Evolutionary conservation across 2,329 filamentous ascomycete species (phyloP), one percentile per base, ranked within the genome.

Genomic region (Zarea fungicola): DNA sequence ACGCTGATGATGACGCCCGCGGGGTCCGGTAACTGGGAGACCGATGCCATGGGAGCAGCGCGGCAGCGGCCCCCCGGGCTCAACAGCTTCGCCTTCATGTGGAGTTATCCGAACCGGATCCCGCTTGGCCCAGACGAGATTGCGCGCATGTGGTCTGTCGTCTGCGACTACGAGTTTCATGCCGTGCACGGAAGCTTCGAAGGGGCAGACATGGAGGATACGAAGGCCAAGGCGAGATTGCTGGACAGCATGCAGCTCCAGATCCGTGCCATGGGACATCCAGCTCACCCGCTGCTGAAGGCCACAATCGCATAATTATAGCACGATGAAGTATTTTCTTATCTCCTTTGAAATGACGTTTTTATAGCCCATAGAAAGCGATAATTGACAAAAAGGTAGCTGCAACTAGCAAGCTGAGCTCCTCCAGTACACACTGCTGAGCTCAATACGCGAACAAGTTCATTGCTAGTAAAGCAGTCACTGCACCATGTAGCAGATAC

Each of bases 161-260:
- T 92, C 45, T 77, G 76, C 60, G 65, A 70, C 5, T 77, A 81
- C 51, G 72, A 81, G 1, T 91, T 89, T 56, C 68, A 67, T 11
- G 78, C 78, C 52, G 84, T 85, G 6, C 81, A 87, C 62, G 85
- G 87, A 0, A 80, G 79, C 0, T 89, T 91, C 54, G 57, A 72
- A 3, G 80, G 78, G 0, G 73, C 76, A 58, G 84, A 89, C 56
- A 79, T 89, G 3, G 68, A 74, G 50, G 72, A 71, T 53, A 56
- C 58, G 5, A 67, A 74, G 54, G 70, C 88, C 47, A 89, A 85
- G 70, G 60, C 62, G 51, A 76, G 85, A 54, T 75, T 92, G 22
- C 58, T 90, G 60, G 80, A 89, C 52, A 91, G 87, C 62, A 88
- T 88, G 76, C 80, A 88, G 70, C 86, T 89, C 18, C 85, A 89